Evolutionary conservation across 176 grass and related monocot species (phyloP), one percentile per base, ranked within the genome.

Genomic region (Metroxylon sagu): DNA sequence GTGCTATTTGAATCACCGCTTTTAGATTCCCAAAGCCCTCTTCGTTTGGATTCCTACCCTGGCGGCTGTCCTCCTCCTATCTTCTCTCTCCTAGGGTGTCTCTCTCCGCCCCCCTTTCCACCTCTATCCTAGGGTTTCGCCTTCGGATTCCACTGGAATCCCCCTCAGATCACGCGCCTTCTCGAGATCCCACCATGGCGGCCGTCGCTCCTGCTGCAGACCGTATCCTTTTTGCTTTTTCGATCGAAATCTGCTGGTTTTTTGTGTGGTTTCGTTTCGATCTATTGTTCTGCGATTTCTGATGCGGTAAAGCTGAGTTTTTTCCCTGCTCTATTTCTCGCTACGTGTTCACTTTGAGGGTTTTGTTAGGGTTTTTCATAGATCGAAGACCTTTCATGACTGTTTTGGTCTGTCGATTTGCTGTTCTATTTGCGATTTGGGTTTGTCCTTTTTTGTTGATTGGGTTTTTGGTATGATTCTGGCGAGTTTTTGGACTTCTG

Each of bases 1-100:
- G 72, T 54, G 71, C 67, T 74, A 82, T 88, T 79, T 85, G 85
- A 85, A 73, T 75, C 90, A 86, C 83, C 71, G 80, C 83, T 68
- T 79, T 67, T 52, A 60, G 50, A 58, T 69, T 59, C 28, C 74
- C 48, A 73, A 80, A 89, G 81, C 77, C 77, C 72, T 52, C 66
- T 75, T 39, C 43, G 19, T 39, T 6, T 61, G 29, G 54, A 5
- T 49, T 18, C 19, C 0, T 31, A n/a, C 12, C 14, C 49, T 84
- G 83, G 79, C 88, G 88, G 83, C 83, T 87, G 65, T 65, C 57
- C 57, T 60, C 62, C 65, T 53, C 19, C 21, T 62, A 6, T 66
- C 56, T 29, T n/a, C 80, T 60, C 68, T 57, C 73, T 29, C 57
- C 82, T 93, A 93, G 88, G 88, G 80, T 84, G 83, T 74, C 60